Evolutionary conservation across 257 asterid species (phyloP).

Genomic region (Solanum raphanifolium): DNA sequence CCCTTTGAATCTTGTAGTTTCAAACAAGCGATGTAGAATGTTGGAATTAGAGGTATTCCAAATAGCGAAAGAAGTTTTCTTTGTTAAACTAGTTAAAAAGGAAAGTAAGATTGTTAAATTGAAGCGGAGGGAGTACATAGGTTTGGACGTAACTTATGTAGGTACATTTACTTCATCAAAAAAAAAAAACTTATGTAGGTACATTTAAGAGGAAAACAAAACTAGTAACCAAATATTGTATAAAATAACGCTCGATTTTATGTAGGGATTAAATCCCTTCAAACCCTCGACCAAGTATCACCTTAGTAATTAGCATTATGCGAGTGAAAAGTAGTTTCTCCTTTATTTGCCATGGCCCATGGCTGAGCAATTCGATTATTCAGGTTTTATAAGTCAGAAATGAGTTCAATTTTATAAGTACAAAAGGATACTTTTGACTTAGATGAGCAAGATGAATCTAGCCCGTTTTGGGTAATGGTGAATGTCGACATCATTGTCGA

Average conservation of each 20-base stretch:
- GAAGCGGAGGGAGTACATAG: not conserved
- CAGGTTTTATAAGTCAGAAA: not conserved
- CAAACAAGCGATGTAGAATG: not conserved
- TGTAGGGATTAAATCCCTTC: not conserved
- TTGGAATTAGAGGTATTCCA: not conserved
- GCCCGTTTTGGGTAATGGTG: not conserved
- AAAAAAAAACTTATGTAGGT: not conserved
- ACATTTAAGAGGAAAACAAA: not conserved
- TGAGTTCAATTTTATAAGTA: not conserved
- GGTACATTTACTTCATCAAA: not conserved
- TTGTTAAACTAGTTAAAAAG: not conserved
- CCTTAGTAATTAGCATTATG: not conserved
- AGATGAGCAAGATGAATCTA: not conserved
- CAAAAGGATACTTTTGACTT: not conserved
- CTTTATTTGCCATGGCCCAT: not conserved
- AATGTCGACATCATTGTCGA: not conserved
- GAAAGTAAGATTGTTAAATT: not conserved
- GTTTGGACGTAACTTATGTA: not conserved
- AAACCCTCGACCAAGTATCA: not conserved
- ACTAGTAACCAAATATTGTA: not conserved
- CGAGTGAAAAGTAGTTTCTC: not conserved
- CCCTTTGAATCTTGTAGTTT: not conserved
- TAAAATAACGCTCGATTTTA: not conserved
- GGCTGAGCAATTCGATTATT: not conserved
- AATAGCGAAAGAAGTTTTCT: not conserved